phyloP scores from a whole-genome alignment of 139 green algal species.

The Haematococcus lacustris region DNA sequence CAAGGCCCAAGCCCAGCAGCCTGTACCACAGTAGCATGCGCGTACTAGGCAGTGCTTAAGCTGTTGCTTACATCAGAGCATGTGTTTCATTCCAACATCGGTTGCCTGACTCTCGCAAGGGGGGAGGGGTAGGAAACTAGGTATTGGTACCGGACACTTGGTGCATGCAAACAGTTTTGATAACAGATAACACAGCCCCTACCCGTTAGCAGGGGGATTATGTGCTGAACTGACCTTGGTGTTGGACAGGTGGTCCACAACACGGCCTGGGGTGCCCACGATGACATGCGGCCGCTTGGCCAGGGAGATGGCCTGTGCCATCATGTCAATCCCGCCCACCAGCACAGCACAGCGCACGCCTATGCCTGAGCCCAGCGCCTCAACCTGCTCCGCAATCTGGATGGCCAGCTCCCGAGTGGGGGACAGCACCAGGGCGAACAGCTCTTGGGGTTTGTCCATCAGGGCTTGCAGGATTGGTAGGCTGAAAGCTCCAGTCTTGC shows the following conservation, averaged over 20 bases:
- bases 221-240: conserved; percentile 93
- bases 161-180: too few relatives aligned
- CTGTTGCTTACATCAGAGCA: too few relatives aligned
- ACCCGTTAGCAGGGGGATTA: too few relatives aligned
- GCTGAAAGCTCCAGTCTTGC: conserved; percentile 96
- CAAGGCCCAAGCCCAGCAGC: too few relatives aligned
- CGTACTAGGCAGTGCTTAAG: too few relatives aligned
- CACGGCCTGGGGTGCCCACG: conserved; percentile 88
- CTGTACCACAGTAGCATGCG: too few relatives aligned
- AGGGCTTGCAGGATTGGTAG: conserved; percentile 92
- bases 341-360: conserved; percentile 80
- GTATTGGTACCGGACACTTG: too few relatives aligned
- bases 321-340: conserved; percentile 98
- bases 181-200: too few relatives aligned
- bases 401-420: conserved; percentile 96
- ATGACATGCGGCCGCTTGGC: conserved; percentile 90
- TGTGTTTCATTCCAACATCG: too few relatives aligned
- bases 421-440: conserved; percentile 90
- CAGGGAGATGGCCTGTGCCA: conserved; percentile 87
- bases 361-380: conserved; percentile 86
- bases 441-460: conserved; percentile 80
- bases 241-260: conserved; percentile 98
- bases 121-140: too few relatives aligned
- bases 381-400: conserved; percentile 97
- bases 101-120: too few relatives aligned